Evolutionary conservation across 768 basidiomycete species (phyloP).

Genomic region (Mycena metata): DNA sequence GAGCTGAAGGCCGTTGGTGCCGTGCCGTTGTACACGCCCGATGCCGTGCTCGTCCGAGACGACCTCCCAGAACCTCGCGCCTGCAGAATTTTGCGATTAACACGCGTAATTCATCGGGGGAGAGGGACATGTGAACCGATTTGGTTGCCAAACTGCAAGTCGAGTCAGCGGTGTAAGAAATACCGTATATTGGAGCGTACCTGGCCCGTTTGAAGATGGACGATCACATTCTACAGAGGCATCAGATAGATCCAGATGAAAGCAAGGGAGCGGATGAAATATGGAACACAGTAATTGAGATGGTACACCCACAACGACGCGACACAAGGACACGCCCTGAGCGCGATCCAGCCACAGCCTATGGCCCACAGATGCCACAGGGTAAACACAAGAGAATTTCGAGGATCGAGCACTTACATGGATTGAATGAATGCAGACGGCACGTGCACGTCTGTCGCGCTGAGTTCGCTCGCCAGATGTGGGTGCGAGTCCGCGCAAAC

Average conservation of each 20-base stretch:
- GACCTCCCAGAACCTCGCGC: slow-evolving; percentile 98
- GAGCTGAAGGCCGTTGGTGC: slow-evolving; percentile 92
- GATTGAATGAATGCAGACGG: slow-evolving; percentile 23
- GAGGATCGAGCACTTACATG: slow-evolving; percentile 16
- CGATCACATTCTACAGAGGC: slow-evolving; percentile 91
- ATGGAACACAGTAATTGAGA: too few species aligned
- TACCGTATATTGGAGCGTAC: slow-evolving; percentile 46
- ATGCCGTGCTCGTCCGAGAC: slow-evolving; percentile 99
- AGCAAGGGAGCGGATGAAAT: too few species aligned
- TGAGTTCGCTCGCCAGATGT: too few species aligned
- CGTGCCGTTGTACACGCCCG: slow-evolving; percentile 95
- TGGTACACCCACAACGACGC: slow-evolving; percentile 62
- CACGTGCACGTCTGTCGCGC: too few species aligned
- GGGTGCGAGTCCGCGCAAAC: too few species aligned
- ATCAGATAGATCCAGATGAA: slow-evolving; percentile 33
- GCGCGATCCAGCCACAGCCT: background rate
- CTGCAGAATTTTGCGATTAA: slow-evolving; percentile 53
- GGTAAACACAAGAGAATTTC: background rate
- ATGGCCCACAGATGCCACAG: background rate
- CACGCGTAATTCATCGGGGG: slow-evolving; percentile 20
- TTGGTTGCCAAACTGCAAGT: slow-evolving; percentile 94
- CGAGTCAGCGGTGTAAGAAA: slow-evolving; percentile 46
- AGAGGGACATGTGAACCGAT: slow-evolving; percentile 76
- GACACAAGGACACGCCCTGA: slow-evolving; percentile 45
- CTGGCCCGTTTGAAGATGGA: slow-evolving; percentile 99